Evolutionary conservation across 306 rosid genomes (phyloP), one percentile per base, ranked within the genome.

Genomic region (barrel medic (Medicago truncatula)): DNA sequence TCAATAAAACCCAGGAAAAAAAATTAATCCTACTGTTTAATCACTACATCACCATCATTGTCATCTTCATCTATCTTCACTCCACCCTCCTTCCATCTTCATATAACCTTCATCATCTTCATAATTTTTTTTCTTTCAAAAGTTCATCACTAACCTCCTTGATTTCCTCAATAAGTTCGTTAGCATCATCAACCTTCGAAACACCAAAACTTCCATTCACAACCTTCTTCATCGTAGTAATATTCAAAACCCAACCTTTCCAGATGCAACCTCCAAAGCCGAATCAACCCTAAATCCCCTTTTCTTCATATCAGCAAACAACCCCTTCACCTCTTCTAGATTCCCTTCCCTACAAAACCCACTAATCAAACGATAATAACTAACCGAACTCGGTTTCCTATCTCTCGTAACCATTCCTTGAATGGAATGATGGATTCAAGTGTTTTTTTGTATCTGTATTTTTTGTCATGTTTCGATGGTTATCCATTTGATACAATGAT

Each of bases 321-420:
- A 64, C 54, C 64, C 76, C 92, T 88, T 87, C 0, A 89, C 96
- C 77, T 90, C 92, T 0, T 85, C 95, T 36, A 85, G 76, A 16
- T 86, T 76, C n/a, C 90, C 95, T 77, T 92, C 98, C 49, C 3
- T 81, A 58, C 95, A 85, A 25, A 88, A 87, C 44, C 98, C 98
- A 72, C 67, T 75, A 72, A 94, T 94, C 91, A 94, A 88, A 74
- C 85, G 83, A 28, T 43, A 15, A 63, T 85, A 90, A 2, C 81
- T 89, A 67, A 76, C 80, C 0, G 87, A 64, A 81, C 90, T 87
- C 6, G 94, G 90, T 85, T 87, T 91, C 64, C 73, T 86, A 14
- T 90, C 86, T 31, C 82, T 57, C 16, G 76, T 64, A 21, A 86
- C 21, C 96, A 94, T 88, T 62, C 86, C 95, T 12, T 85, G 85